These are phyloP conservation scores for Metarhizium sp. DNA, from an alignment of 2,329 filamentous ascomycete genomes.

Conservation along the genomic window DNA sequence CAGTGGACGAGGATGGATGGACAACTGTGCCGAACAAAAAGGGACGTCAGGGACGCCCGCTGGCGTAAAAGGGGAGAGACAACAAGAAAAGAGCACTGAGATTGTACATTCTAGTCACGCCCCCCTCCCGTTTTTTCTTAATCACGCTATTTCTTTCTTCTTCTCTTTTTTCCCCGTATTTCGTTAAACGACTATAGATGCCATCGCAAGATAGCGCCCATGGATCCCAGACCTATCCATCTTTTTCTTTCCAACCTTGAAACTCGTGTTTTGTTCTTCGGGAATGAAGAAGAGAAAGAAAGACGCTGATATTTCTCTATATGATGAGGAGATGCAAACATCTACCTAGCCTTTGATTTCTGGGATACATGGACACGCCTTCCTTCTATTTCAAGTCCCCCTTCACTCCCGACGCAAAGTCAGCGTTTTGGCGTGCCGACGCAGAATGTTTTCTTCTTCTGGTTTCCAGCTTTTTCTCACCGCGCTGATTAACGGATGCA, in stretches of 20 bases:
- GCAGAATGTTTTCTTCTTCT: not conserved
- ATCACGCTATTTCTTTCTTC: not conserved
- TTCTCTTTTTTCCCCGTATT: not conserved
- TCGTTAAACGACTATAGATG: constrained; percentile 22
- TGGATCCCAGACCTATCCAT: constrained; percentile 11
- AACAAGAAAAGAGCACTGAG: constrained; percentile 15
- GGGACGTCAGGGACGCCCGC: constrained; percentile 24
- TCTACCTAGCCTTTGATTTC: not conserved
- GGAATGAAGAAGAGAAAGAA: not conserved
- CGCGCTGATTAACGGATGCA: not conserved
- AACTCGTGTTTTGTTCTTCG: not conserved
- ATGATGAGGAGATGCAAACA: not conserved
- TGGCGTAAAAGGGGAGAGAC: constrained; percentile 12
- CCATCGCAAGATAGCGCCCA: constrained; percentile 19
- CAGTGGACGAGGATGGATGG: constrained; percentile 53
- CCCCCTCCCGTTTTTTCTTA: not conserved
- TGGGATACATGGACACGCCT: not conserved
- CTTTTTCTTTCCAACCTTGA: not conserved
- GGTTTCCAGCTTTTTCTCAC: not conserved
- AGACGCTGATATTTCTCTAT: not conserved
- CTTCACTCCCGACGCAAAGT: not conserved
- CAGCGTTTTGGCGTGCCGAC: not conserved
- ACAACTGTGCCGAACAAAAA: constrained; percentile 40
- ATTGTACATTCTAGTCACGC: constrained; percentile 22
- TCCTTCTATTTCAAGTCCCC: not conserved